A percentile compares a stretch with the other conserved stretches of the same genome.
Evolutionary conservation across 495 filamentous ascomycete genomes (phyloP).

Genomic region (Trichoderma gamsii): DNA sequence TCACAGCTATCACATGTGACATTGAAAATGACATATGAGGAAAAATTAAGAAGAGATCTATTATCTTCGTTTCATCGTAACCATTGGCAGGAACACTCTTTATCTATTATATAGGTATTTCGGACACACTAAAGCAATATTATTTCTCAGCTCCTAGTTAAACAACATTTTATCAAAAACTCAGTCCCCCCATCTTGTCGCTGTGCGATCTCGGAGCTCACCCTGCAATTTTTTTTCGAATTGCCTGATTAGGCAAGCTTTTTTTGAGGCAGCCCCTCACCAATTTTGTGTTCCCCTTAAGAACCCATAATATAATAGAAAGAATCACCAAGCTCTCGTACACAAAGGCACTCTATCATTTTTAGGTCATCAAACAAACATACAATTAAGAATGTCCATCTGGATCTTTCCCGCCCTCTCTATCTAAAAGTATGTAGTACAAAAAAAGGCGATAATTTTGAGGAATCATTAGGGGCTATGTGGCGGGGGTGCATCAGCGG

Average conservation of each 20-base stretch:
- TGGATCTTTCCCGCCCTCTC: slow-evolving; percentile 9
- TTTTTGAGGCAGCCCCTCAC: not conserved
- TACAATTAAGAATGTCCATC: slow-evolving; percentile 7
- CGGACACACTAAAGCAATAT: too few species aligned
- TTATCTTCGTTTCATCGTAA: too few species aligned
- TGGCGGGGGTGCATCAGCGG: not conserved
- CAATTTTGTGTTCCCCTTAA: not conserved
- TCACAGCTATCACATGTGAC: too few species aligned
- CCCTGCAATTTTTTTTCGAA: not conserved
- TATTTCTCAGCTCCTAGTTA: too few species aligned
- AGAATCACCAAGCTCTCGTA: not conserved
- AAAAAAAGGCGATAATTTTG: slow-evolving; percentile 8
- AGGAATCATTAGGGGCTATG: slow-evolving; percentile 11
- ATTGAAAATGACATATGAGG: too few species aligned
- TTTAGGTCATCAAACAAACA: slow-evolving; percentile 9
- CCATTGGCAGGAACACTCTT: too few species aligned
- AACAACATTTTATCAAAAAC: not conserved
- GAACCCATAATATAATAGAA: not conserved
- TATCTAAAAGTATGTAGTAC: slow-evolving; percentile 7
- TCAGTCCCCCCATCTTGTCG: not conserved
- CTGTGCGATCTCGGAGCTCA: not conserved
- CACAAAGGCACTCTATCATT: not conserved
- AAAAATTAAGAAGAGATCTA: too few species aligned
- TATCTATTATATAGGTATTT: too few species aligned
- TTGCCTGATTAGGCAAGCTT: not conserved